These are phyloP conservation scores for Hypomyces rosellus DNA, from an alignment of 2,329 filamentous ascomycete species.

Conservation along the genomic window DNA sequence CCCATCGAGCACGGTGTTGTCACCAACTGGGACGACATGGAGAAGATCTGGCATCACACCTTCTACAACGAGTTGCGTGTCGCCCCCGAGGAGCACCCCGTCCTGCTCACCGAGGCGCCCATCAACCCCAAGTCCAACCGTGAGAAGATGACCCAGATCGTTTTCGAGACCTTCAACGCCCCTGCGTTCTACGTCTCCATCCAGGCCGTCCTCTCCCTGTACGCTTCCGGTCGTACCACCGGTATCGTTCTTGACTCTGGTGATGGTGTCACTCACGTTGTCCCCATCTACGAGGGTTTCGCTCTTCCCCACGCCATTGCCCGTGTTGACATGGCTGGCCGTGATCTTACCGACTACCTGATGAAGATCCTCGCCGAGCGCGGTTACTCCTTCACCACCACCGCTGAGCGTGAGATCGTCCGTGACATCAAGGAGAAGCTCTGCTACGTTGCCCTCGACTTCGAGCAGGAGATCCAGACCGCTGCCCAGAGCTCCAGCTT, in stretches of 20 bases:
- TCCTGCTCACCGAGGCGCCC: constrained; percentile 96
- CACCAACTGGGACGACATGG: constrained; percentile 99
- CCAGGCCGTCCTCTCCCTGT: constrained; percentile 97
- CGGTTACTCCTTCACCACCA: constrained; percentile 99
- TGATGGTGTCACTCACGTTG: constrained; percentile 99
- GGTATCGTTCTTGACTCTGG: constrained; percentile 99
- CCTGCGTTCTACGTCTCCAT: constrained; percentile 99
- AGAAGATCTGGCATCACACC: constrained; percentile 99
- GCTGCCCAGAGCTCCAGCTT: constrained; percentile 96
- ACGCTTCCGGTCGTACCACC: constrained; percentile 99
- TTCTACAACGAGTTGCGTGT: constrained; percentile 99
- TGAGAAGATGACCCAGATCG: constrained; percentile 99
- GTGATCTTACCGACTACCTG: constrained; percentile 99
- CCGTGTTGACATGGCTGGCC: constrained; percentile 99
- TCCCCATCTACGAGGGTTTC: constrained; percentile 99
- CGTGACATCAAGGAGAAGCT: constrained; percentile 99
- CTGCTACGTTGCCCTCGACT: constrained; percentile 99
- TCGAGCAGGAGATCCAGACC: constrained; percentile 99
- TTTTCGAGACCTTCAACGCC: constrained; percentile 99
- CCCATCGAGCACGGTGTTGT: constrained; percentile 99
- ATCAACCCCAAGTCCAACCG: constrained; percentile 99
- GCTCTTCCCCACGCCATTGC: constrained; percentile 99
- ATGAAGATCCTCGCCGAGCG: constrained; percentile 99
- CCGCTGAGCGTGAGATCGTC: constrained; percentile 99
- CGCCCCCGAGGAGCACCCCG: constrained; percentile 98